These are phyloP conservation scores for Salix udensis DNA, from an alignment of 345 rosid species.

Conservation along the genomic window DNA sequence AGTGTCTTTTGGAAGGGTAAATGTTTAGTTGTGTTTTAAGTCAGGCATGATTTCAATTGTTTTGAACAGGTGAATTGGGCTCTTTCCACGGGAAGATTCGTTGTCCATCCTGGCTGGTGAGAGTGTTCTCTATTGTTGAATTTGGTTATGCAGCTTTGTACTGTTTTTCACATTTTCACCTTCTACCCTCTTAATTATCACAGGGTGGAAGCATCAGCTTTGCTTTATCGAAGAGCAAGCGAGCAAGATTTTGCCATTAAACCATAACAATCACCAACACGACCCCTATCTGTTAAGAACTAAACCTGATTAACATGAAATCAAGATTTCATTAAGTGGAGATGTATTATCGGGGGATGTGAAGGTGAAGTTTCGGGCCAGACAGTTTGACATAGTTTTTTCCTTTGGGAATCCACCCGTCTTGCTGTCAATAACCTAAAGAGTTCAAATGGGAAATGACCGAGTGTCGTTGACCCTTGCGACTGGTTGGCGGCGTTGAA, in stretches of 20 bases:
- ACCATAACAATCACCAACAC: constrained; percentile 37
- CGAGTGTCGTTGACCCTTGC: neutral
- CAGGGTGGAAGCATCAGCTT: constrained; percentile 99
- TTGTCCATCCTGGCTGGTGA: constrained; percentile 97
- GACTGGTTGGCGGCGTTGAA: neutral
- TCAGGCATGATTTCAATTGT: constrained; percentile 15
- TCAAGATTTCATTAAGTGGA: constrained; percentile 16
- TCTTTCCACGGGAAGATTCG: constrained; percentile 61
- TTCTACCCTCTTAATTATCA: constrained; percentile 4
- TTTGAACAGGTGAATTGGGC: constrained; percentile 95
- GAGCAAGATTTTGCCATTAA: constrained; percentile 83
- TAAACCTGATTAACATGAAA: constrained; percentile 28
- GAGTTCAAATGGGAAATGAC: neutral
- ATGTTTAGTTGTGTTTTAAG: neutral
- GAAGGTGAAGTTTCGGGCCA: constrained; percentile 13
- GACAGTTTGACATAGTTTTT: neutral
- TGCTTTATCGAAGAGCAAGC: constrained; percentile 92
- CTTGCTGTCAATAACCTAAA: neutral
- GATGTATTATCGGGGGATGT: constrained; percentile 17
- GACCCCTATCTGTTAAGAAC: constrained; percentile 25
- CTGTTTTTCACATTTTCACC: neutral
- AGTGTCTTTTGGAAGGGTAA: neutral
- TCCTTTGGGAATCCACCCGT: neutral
- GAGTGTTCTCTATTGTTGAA: constrained; percentile 17
- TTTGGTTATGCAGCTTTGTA: neutral